These are phyloP conservation scores for Nicotiana otophora DNA, from an alignment of 257 asterid genomes.

Conservation along the genomic window DNA sequence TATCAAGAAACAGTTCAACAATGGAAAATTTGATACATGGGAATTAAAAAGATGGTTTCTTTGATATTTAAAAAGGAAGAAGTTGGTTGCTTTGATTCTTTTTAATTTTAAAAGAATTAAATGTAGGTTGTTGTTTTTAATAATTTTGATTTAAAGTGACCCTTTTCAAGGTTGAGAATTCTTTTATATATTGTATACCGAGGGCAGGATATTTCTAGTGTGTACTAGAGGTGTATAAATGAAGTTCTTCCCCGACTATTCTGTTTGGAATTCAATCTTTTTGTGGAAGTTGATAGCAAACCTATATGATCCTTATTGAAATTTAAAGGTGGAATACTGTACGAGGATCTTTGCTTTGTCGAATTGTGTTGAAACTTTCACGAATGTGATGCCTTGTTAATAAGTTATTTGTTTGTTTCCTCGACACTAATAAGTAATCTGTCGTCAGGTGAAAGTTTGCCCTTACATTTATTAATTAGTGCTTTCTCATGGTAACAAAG, in stretches of 20 bases:
- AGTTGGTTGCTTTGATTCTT: background rate
- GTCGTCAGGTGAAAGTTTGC: background rate
- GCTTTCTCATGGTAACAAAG: background rate
- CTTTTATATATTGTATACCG: background rate
- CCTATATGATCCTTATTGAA: background rate
- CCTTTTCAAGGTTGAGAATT: background rate
- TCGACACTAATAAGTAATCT: background rate
- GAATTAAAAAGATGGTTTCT: background rate
- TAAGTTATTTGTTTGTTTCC: background rate
- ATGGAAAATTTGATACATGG: background rate
- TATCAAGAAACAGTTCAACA: background rate
- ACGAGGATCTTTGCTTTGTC: background rate
- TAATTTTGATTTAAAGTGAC: background rate
- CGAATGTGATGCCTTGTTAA: background rate
- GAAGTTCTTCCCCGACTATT: background rate
- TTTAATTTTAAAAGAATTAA: background rate
- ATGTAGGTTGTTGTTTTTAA: background rate
- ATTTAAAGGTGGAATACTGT: background rate
- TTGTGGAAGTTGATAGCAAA: background rate
- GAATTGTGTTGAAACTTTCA: background rate
- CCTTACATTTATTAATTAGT: background rate
- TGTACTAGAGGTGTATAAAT: background rate
- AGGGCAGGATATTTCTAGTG: background rate
- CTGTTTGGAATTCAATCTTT: background rate
- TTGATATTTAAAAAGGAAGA: background rate